Evolutionary conservation across 2,329 filamentous ascomycete genomes (phyloP), one percentile per base, ranked within the genome.

Genomic region (Penicillium sp.): DNA sequence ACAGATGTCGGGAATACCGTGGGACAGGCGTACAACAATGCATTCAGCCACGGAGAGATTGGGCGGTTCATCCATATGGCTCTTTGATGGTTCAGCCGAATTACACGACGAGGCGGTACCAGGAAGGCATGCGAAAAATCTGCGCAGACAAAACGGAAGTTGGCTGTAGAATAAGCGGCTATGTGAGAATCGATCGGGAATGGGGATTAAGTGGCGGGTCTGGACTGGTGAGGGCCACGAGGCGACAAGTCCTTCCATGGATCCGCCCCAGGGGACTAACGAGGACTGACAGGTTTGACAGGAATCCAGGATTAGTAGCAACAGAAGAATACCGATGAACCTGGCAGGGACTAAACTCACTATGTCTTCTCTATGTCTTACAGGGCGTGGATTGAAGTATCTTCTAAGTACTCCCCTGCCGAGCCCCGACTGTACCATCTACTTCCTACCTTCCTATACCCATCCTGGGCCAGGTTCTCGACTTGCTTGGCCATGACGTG

Each of bases 181-280:
- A 46, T 9, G 24, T 16, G 24, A 31, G 43, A 4, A 46, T 16
- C 2, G 4, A 13, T 39, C 18, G 18, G 19, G 6, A 10, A 14
- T 14, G 10, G n/a, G 24, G 43, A n/a, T n/a, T 13, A 44, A 6
- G 4, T 16, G 43, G 16, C 24, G 2, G 46, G 31, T 9, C 46
- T 35, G 46, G 35, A 44, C 50, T 54, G 58, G 51, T 50, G 50
- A 43, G 47, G n/a, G 33, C 52, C 59, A 61, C 52, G 59, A 59
- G 61, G 18, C 31, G 14, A 24, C 18, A 1, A 1, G 10, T 3
- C 3, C 62, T 63, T 66, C 65, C 64, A 67, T 58, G 64, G 65
- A 35, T 56, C 43, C 49, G 1, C 24, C 19, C 31, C 39, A 33
- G 51, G 31, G 27, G 18, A 36, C 13, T 10, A 33, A n/a, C n/a